Evolutionary conservation across 192 early-diverging fungal genomes (phyloP), one percentile per base, ranked within the genome.

Genomic region (Physocladia obscura): DNA sequence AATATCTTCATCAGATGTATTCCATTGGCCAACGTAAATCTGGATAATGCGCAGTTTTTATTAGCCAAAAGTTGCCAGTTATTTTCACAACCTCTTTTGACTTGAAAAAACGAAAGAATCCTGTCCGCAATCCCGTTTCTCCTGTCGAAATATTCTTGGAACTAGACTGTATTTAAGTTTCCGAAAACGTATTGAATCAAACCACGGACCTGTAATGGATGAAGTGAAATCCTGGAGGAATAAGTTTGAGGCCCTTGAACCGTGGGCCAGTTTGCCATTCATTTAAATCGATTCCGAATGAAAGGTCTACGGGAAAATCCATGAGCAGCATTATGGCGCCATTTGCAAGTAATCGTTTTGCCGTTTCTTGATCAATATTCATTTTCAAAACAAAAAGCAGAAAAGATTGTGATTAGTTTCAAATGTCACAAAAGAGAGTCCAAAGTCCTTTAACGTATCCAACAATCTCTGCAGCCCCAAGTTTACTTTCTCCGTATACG

Each of bases 401-500:
- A 27, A 19, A 8, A 24, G 52, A 8, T 24, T 59, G 27, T 59
- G 6, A 37, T 29, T 59, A 36, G 8, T 93, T 58, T 71, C 65
- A 78, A 67, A 70, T 62, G 71, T 78, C 77, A 13, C 80, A 78
- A 69, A 94, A 93, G 67, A 98, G 77, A 26, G 84, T 82, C 88
- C 87, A 90, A 24, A 98, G 84, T 24, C 94, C 96, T 74, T 94
- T 92, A 50, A 94, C 85, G 71, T 94, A 98, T 39, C 90, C 89
- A 26, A 92, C 90, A 84, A 98, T 95, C 81, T 97, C 95, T 73
- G 90, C 90, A 35, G 92, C 90, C 24, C 96, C 96, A 62, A 97
- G 89, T 79, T 98, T 98, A 57, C 87, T 89, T 74, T 97, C 95
- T 19, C 96, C 96, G 81, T 91, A 98, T 55, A 98, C 94, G 52